Base-by-base conservation (phyloP, 2,329 filamentous ascomycete species). In the Dothideomycetes sp. region DNA sequence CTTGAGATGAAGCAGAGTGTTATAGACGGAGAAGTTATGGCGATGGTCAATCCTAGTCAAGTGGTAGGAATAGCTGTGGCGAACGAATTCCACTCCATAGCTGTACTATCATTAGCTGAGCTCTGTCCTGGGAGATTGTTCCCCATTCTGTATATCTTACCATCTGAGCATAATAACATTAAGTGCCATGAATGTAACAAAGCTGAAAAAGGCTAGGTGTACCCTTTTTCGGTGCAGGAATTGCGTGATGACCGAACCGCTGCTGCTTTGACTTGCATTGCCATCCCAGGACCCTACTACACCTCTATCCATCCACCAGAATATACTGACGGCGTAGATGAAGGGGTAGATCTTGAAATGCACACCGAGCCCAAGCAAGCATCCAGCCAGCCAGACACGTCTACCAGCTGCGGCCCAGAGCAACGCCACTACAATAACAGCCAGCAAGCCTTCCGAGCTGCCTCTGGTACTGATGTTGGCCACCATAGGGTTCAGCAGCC, bases 321-420 rank as follows among this genome's bases (percentile, higher is more conserved):
- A 60, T 31, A 91, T 79, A 3, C 81, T 79, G 0, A 80, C 76
- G 2, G 84, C 89, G 60, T 98, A 98, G 44, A 98, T 85, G 60
- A 96, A 94, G 0, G 91, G 91, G 54, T 98, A 98, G 45, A 98
- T 96, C 70, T 98, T 98, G 65, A 98, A 93, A 63, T 98, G 91
- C 18, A 96, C 88, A 1, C 77, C 77, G 19, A 94, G 63, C 0
- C 91, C 91, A 3, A 98, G 68, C 19, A 96, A 59, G 3, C 79
- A 47, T 0, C 84, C 89, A 0, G 87, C 82, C 7, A 93, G 56
- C 1, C 62, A 53, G 14, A 82, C 64, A n/a, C 68, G 67, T 37
- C 69, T 70, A 37, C 73, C 67, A 47, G 87, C 64, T 1, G 84
- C 81, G 0, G 88, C 84, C 84, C 85, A 96, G 9, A 98, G 62